These are phyloP conservation scores for Lachnellula cervina DNA, from an alignment of 2,329 filamentous ascomycete genomes.

Conservation along the genomic window DNA sequence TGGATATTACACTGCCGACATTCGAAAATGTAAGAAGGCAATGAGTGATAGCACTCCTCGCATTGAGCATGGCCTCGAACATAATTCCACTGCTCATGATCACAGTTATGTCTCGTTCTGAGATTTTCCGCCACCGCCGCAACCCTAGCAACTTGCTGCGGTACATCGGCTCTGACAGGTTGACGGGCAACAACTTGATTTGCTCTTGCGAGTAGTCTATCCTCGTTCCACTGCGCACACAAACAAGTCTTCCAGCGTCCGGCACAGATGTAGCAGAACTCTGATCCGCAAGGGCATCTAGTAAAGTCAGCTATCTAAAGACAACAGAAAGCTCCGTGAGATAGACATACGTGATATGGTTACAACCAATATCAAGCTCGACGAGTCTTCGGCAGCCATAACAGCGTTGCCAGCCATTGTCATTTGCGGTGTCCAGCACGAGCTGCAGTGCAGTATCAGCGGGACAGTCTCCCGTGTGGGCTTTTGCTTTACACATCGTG, in stretches of 20 bases:
- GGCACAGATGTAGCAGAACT: conserved; percentile 50
- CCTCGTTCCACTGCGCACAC: conserved; percentile 39
- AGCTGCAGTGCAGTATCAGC: conserved; percentile 38
- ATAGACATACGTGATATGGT: conserved; percentile 51
- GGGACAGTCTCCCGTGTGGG: conserved; percentile 45
- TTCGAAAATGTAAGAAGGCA: conserved; percentile 42
- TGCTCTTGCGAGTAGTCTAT: conserved; percentile 30
- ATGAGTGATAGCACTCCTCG: conserved; percentile 38
- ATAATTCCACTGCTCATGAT: conserved; percentile 34
- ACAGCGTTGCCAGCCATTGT: conserved; percentile 50
- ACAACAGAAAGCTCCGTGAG: neutral
- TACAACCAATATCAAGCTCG: conserved; percentile 46
- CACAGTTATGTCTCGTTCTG: conserved; percentile 38
- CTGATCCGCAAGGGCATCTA: conserved; percentile 41
- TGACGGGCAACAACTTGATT: conserved; percentile 28
- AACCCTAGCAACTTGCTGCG: conserved; percentile 9
- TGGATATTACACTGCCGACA: conserved; percentile 41
- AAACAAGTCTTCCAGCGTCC: conserved; percentile 36
- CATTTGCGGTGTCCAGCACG: conserved; percentile 37
- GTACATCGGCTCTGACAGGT: neutral
- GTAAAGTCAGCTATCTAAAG: conserved; percentile 3
- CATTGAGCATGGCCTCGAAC: conserved; percentile 35
- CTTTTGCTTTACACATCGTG: conserved; percentile 42
- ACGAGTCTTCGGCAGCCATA: conserved; percentile 41
- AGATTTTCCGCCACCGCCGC: conserved; percentile 27